Base-by-base conservation (phyloP, 768 basidiomycete genomes). In the Tylopilus plumbeoviolaceoides region DNA sequence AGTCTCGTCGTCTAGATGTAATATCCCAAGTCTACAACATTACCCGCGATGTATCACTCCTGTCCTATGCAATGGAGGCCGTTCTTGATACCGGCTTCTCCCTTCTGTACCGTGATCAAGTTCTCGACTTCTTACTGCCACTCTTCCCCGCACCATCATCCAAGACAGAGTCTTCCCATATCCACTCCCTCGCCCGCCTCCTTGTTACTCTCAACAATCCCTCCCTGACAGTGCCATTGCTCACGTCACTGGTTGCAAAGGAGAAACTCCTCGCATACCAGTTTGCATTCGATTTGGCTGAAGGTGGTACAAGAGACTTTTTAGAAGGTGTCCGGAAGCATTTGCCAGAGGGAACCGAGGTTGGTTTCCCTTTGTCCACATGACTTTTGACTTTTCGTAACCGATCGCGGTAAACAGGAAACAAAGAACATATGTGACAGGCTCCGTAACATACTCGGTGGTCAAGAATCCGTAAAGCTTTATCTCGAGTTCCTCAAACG, bases 401-500 rank as follows among this genome's bases (percentile, higher is more conserved):
- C 55, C 31, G 21, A 51, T 49, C 36, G 27, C 56, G 55, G 25
- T 53, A 48, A 54, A 8, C 58, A 89, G 87, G 73, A 73, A 60
- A 80, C 81, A 23, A 81, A 80, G 65, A 71, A 77, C 36, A 75
- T 80, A 30, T 91, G 84, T 65, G 85, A 89, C 56, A 85, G 89
- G 56, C 73, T 97, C 35, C 83, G 87, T 51, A 80, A 76, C 52
- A 97, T 99, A 58, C 75, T 99, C 21, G 86, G 84, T 11, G 97
- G 97, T 18, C 89, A 91, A 63, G 91, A 91, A 66, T 92, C 90
- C 30, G 90, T 95, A 52, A 91, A 91, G 63, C 73, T 98, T 27
- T 94, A 95, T 70, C 84, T 95, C 44, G 91, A 98, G 72, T 98
- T 99, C 78, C 79, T 99, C 53, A 89, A 89, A 72, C 85, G 88